Evolutionary conservation across 805 yeast species (phyloP).

Genomic region (Yamadazyma olivae): DNA sequence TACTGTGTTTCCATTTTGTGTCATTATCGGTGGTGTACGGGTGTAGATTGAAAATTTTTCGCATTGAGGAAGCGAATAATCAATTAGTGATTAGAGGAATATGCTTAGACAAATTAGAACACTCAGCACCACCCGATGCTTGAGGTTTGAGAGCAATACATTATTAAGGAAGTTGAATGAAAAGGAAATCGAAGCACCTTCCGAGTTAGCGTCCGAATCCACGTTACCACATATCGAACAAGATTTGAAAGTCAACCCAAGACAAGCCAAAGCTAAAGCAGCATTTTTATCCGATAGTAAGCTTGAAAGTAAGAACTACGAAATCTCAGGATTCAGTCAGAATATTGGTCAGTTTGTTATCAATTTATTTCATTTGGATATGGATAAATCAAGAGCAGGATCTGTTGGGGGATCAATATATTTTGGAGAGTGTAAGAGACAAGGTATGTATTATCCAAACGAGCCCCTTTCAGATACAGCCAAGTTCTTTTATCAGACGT

Average conservation of each 20-base stretch:
- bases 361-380: conserved; percentile 67
- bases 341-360: conserved; percentile 64
- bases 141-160: conserved; percentile 3
- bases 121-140: not conserved
- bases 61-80: too few relatives aligned
- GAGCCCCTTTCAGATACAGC: conserved; percentile 74
- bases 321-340: conserved; percentile 36
- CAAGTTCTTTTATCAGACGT: conserved; percentile 77
- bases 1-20: too few relatives aligned
- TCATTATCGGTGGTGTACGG: too few relatives aligned
- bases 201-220: conserved; percentile 36
- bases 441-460: conserved; percentile 74
- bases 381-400: conserved; percentile 91
- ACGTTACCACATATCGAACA: conserved; percentile 36
- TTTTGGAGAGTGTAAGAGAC: conserved; percentile 82
- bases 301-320: conserved; percentile 32
- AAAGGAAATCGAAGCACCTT: conserved; percentile 23
- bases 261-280: conserved; percentile 31
- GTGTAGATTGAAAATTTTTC: too few relatives aligned
- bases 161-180: conserved; percentile 3
- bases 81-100: too few relatives aligned
- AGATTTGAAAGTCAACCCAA: conserved; percentile 30
- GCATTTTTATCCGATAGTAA: conserved; percentile 39
- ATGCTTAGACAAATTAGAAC: not conserved
- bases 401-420: conserved; percentile 90